Evolutionary conservation across 2,329 filamentous ascomycete genomes (phyloP).

Genomic region (Epicoccum nigrum): DNA sequence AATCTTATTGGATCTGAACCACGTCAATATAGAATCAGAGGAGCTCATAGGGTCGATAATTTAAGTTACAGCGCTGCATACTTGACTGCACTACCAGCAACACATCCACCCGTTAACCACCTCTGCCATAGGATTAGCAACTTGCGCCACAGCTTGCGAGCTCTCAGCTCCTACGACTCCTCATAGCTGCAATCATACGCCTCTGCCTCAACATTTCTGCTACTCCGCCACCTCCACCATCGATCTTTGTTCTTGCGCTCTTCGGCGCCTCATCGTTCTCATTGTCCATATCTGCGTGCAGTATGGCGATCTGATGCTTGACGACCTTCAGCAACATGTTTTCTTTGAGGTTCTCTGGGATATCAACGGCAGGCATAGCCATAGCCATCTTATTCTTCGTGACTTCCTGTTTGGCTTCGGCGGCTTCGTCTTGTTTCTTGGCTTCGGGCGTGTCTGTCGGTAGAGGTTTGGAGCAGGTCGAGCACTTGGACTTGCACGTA

Average conservation of each 20-base stretch:
- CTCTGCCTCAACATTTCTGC: background rate
- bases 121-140: too few species aligned
- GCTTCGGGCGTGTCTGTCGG: background rate
- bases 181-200: too few species aligned
- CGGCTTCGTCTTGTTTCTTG: conserved; percentile 18
- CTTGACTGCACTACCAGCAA: too few species aligned
- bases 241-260: conserved; percentile 2
- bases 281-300: conserved; percentile 47
- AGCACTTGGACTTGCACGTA: conserved; percentile 25
- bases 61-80: too few species aligned
- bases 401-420: conserved; percentile 17
- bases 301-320: conserved; percentile 44
- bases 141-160: too few species aligned
- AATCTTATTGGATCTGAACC: too few species aligned
- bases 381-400: conserved; percentile 29
- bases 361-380: conserved; percentile 29
- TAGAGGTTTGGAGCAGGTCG: conserved; percentile 27
- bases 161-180: too few species aligned
- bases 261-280: conserved; percentile 4
- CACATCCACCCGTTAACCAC: too few species aligned
- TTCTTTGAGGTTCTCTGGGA: conserved; percentile 30
- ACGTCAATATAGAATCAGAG: too few species aligned
- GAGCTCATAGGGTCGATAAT: too few species aligned
- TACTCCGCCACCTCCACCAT: background rate
- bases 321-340: conserved; percentile 41